These are phyloP conservation scores for Phytophthora chlamydospora DNA, from an alignment of 352 stramenopile species.

Conservation along the genomic window DNA sequence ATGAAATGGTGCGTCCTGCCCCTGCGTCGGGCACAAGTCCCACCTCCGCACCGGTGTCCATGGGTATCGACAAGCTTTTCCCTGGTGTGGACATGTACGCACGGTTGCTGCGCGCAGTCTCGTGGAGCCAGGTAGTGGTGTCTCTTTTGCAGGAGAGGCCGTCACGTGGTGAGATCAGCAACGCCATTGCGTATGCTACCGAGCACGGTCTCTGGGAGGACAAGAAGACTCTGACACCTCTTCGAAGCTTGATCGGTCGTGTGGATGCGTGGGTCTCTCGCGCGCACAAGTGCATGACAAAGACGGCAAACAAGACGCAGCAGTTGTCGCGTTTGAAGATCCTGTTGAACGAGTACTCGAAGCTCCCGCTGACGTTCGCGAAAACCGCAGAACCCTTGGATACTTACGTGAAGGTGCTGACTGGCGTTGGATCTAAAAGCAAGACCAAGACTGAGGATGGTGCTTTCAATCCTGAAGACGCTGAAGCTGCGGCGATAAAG, in stretches of 20 bases:
- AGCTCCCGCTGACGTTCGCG: conserved; percentile 78
- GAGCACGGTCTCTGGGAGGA: conserved; percentile 72
- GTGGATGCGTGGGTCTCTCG: conserved; percentile 85
- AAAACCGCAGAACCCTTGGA: conserved; percentile 45
- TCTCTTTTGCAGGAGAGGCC: conserved; percentile 79
- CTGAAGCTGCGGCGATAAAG: conserved; percentile 37
- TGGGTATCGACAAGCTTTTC: conserved; percentile 69
- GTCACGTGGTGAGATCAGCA: conserved; percentile 61
- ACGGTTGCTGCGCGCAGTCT: conserved; percentile 66
- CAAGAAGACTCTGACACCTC: conserved; percentile 68
- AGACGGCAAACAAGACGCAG: conserved; percentile 62
- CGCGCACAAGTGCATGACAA: conserved; percentile 78
- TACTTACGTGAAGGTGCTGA: conserved; percentile 41
- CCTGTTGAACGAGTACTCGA: conserved; percentile 90
- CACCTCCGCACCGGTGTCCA: neutral
- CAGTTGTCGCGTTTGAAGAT: conserved; percentile 66
- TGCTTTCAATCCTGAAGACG: conserved; percentile 32
- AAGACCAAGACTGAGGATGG: conserved; percentile 22
- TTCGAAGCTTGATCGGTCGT: conserved; percentile 75
- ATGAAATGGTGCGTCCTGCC: conserved; percentile 29
- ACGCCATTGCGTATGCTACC: conserved; percentile 66
- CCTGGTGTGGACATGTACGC: conserved; percentile 69
- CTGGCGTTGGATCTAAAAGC: conserved; percentile 17
- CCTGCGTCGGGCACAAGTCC: conserved; percentile 10
- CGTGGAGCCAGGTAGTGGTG: conserved; percentile 79